phyloP scores from a whole-genome alignment of 768 basidiomycete species.

The Mycena galopus region DNA sequence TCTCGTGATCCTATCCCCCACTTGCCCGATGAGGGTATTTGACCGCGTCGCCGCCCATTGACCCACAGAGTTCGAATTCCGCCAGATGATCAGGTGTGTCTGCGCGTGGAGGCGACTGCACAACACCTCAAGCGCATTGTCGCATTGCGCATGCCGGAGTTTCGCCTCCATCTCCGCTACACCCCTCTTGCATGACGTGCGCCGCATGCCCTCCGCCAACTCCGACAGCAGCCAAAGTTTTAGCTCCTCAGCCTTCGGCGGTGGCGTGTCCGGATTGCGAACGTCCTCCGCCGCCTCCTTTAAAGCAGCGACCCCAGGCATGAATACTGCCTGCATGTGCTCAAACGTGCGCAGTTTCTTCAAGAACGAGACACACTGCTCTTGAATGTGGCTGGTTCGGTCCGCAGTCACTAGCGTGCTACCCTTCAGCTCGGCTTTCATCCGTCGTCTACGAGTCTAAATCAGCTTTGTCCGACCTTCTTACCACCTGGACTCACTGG shows the following conservation, averaged over 20 bases:
- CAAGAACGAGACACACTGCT: too few relatives aligned
- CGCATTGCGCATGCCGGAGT: conserved; percentile 19
- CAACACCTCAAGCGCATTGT: neutral
- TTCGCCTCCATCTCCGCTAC: conserved; percentile 13
- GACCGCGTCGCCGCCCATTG: conserved; percentile 15
- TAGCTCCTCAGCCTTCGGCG: conserved; percentile 26
- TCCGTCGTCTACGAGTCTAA: too few relatives aligned
- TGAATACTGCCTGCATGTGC: conserved; percentile 4
- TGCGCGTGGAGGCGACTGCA: conserved; percentile 22
- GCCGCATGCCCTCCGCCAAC: neutral
- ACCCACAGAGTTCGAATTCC: conserved; percentile 14
- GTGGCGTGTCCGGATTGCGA: neutral
- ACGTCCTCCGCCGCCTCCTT: conserved; percentile 18
- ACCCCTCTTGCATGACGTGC: neutral
- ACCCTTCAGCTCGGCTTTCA: too few relatives aligned
- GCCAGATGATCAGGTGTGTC: conserved; percentile 5
- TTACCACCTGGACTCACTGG: too few relatives aligned
- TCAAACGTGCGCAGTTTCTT: conserved; percentile 18
- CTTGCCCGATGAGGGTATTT: conserved; percentile 6
- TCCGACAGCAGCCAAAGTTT: conserved; percentile 28
- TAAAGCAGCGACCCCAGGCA: conserved; percentile 17
- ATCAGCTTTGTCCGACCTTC: too few relatives aligned
- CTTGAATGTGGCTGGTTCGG: too few relatives aligned
- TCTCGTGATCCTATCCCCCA: conserved; percentile 2
- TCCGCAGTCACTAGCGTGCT: too few relatives aligned